A percentile compares a stretch with the other conserved stretches of the same genome.
These are phyloP conservation scores for Pseudogymnoascus sp. DNA, from an alignment of 2,329 filamentous ascomycete genomes.

Conservation along the genomic window DNA sequence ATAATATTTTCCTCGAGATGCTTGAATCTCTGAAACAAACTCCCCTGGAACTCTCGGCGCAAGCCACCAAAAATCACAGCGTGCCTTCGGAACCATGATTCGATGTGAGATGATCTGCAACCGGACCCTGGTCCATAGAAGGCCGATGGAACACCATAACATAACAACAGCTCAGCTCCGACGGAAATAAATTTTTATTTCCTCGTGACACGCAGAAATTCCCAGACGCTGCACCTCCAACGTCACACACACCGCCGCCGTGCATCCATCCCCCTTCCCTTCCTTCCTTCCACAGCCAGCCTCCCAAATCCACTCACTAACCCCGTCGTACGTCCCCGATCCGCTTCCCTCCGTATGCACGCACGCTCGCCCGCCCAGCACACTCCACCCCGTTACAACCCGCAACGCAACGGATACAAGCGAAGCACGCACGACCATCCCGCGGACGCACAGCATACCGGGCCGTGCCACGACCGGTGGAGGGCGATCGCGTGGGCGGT, in stretches of 20 bases:
- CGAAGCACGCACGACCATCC: background rate
- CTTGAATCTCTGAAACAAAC: background rate
- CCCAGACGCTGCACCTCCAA: background rate
- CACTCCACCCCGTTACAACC: background rate
- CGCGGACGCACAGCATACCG: background rate
- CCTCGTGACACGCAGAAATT: background rate
- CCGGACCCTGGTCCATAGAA: background rate
- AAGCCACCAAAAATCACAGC: background rate
- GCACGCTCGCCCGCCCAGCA: background rate
- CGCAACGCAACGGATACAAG: background rate
- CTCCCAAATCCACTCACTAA: background rate
- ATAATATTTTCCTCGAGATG: background rate
- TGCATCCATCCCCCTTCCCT: background rate
- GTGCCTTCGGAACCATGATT: background rate
- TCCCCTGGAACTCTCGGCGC: background rate
- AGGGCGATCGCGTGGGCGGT: background rate
- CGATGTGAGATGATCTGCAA: background rate
- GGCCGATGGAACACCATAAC: background rate
- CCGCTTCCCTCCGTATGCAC: background rate
- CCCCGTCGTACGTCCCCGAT: background rate
- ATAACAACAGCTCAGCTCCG: background rate
- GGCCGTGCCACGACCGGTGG: background rate
- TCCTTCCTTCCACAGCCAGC: background rate
- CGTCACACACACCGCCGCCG: background rate
- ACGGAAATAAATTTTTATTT: background rate